Evolutionary conservation across 2,329 filamentous ascomycete genomes (phyloP), one percentile per base, ranked within the genome.

Genomic region (Furcasterigmium furcatum): DNA sequence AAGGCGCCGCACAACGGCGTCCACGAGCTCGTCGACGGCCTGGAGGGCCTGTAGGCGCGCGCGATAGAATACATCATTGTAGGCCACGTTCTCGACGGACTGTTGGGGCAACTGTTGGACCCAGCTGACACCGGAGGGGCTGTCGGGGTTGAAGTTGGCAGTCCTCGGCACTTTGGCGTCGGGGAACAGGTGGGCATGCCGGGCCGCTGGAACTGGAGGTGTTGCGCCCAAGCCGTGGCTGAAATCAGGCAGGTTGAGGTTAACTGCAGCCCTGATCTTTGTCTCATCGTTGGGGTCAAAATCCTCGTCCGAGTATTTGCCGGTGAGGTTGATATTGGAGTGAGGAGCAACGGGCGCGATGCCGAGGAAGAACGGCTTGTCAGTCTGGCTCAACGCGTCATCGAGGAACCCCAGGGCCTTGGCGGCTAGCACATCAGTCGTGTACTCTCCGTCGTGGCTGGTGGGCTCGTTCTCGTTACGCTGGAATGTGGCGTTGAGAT

Each of bases 321-420:
- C 20, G 10, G 45, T 64, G 43, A 43, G 44, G 38, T 48, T 50
- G 22, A 76, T 65, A 47, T 82, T 80, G 14, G 75, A 74, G 53
- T 89, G 86, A 1, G 86, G 85, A 0, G 79, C 84, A 6, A 84
- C 72, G 0, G 85, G 85, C 0, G 85, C 79, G 9, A 87, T 71
- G 0, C 74, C 74, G 8, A 89, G 59, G 56, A 88, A 88, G 64
- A 88, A 89, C 0, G 86, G 85, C 13, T 73, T 68, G 0, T 70
- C 61, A 0, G 70, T 58, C 0, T 70, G 65, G 0, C 63, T 58
- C 2, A 82, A 65, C 0, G 79, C 85, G 43, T 85, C 76, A 4
- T 82, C 72, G 0, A 89, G 63, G 36, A 88, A 79, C 0, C 73
- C 79, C 9, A 77, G 66, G n/a, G n/a, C n/a, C n/a, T n/a, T n/a